These are phyloP conservation scores for Phytophthora hibernalis DNA, from an alignment of 352 stramenopile species.

Conservation along the genomic window DNA sequence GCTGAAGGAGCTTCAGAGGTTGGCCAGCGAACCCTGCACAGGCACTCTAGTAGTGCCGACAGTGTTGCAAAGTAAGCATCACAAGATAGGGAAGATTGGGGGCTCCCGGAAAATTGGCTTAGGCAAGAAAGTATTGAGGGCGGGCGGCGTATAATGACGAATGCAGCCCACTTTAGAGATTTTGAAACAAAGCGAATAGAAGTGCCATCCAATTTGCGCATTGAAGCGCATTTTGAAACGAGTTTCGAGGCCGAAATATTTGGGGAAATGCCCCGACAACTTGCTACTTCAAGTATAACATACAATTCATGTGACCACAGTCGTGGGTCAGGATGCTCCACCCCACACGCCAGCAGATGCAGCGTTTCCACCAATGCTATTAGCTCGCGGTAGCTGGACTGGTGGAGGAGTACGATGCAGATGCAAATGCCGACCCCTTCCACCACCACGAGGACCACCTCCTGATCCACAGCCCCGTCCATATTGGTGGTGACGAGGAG, in stretches of 20 bases:
- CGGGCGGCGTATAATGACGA: slow-evolving; percentile 39
- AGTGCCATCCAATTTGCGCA: slow-evolving; percentile 41
- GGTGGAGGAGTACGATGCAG: slow-evolving; percentile 30
- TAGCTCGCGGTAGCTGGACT: slow-evolving; percentile 19
- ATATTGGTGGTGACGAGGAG: slow-evolving; percentile 29
- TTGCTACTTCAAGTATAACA: background rate
- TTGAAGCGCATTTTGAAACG: background rate
- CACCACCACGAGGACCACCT: slow-evolving; percentile 17
- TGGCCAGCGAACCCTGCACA: slow-evolving; percentile 75
- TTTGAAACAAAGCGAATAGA: slow-evolving; percentile 45
- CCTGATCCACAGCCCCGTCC: slow-evolving; percentile 11
- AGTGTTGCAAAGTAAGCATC: slow-evolving; percentile 35
- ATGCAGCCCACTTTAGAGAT: slow-evolving; percentile 45
- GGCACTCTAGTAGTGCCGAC: slow-evolving; percentile 59
- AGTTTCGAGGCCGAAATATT: no score
- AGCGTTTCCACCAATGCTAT: slow-evolving; percentile 2
- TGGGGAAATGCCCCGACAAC: no score
- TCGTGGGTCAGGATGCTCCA: slow-evolving; percentile 10
- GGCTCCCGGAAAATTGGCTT: slow-evolving; percentile 48
- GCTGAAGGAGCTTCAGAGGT: slow-evolving; percentile 63
- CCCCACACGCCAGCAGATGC: slow-evolving; percentile 12
- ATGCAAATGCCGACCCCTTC: slow-evolving; percentile 34
- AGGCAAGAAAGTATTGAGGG: slow-evolving; percentile 42
- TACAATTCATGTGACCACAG: background rate
- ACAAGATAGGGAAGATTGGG: slow-evolving; percentile 52